A percentile compares a stretch with the other conserved stretches of the same genome.
Evolutionary conservation across 148 eudicot species (phyloP).

Genomic region (Chenopodium album): DNA sequence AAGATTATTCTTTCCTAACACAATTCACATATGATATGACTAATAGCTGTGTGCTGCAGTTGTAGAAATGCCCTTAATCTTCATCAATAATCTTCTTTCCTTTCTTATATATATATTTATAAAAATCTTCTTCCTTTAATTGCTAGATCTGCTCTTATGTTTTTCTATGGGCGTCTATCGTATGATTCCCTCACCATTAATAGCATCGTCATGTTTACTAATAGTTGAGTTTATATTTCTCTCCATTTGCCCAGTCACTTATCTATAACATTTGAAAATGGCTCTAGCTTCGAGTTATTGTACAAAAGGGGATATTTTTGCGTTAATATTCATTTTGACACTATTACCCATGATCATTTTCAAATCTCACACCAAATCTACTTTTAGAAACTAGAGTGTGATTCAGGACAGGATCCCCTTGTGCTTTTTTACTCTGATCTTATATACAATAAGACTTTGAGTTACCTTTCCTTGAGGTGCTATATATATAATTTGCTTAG

Average conservation of each 20-base stretch:
- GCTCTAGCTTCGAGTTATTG: background rate
- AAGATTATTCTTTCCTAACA: background rate
- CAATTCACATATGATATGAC: background rate
- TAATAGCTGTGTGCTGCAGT: background rate
- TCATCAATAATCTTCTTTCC: background rate
- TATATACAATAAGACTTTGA: background rate
- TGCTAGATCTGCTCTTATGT: background rate
- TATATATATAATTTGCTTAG: background rate
- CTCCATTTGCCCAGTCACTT: background rate
- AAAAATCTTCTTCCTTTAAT: background rate
- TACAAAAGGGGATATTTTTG: background rate
- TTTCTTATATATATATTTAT: no score
- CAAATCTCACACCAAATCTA: background rate
- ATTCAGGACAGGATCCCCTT: background rate
- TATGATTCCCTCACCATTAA: background rate
- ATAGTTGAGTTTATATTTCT: background rate
- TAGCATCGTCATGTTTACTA: background rate
- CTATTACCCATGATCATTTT: background rate
- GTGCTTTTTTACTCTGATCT: background rate
- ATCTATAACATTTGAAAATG: background rate
- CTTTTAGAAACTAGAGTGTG: background rate
- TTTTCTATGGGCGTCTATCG: background rate
- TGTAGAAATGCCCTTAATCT: background rate
- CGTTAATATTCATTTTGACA: background rate
- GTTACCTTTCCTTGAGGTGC: background rate